Conservation (phyloP, 1,139 yeast genomes). For the Saccharomyces pastorianus region DNA sequence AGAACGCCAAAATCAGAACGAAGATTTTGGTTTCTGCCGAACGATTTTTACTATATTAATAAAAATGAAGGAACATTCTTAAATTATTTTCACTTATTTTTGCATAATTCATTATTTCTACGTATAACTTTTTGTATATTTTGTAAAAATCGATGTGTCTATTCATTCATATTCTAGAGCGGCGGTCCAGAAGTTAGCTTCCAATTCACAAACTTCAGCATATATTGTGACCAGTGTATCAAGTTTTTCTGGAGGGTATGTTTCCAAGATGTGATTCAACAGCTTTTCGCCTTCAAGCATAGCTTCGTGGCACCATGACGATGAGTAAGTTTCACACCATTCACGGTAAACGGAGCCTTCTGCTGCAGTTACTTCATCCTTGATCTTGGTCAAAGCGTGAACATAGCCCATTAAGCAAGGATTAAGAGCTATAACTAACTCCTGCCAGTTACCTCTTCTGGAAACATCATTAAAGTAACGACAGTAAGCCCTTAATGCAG, state of each 20-base stretch:
- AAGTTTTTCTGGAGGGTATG: conserved; percentile 35
- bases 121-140: too few relatives aligned
- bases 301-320: conserved; percentile 50
- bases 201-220: conserved; percentile 50
- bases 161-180: conserved; percentile 19
- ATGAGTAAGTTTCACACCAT: conserved; percentile 58
- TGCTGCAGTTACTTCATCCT: conserved; percentile 16
- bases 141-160: neutral
- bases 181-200: conserved; percentile 58
- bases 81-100: too few relatives aligned
- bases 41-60: too few relatives aligned
- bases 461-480: conserved; percentile 51
- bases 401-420: conserved; percentile 76
- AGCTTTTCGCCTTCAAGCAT: conserved; percentile 41
- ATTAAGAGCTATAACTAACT: conserved; percentile 58
- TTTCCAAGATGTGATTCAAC: conserved; percentile 38
- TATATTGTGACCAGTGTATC: conserved; percentile 51
- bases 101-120: too few relatives aligned
- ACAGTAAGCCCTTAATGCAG: conserved; percentile 53
- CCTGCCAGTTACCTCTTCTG: conserved; percentile 49
- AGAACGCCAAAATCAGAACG: too few relatives aligned
- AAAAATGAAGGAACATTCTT: too few relatives aligned
- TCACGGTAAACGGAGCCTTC: conserved; percentile 36
- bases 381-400: conserved; percentile 33
- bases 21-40: too few relatives aligned